Conservation (phyloP, 805 yeast genomes). For the Tanozyma kutaoensis region DNA sequence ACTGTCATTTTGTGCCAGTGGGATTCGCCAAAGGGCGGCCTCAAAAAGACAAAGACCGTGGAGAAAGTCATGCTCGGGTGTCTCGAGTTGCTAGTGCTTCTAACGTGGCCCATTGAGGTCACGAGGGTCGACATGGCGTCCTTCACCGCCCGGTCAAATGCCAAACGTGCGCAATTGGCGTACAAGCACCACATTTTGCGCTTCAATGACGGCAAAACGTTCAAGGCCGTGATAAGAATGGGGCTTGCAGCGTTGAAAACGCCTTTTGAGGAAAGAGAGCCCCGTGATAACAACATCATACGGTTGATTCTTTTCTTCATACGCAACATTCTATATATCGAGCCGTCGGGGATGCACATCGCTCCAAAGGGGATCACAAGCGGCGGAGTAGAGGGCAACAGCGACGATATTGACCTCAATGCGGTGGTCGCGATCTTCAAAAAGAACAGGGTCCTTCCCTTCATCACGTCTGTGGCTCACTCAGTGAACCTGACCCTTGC, state of each 20-base stretch:
- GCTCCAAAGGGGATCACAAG: constrained; percentile 24
- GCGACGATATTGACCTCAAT: constrained; percentile 59
- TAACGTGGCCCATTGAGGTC: constrained; percentile 79
- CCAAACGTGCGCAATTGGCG: constrained; percentile 33
- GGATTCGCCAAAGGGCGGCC: constrained; percentile 31
- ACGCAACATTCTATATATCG: constrained; percentile 68
- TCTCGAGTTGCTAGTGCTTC: constrained; percentile 66
- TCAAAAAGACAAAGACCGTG: constrained; percentile 11
- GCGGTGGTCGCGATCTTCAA: constrained; percentile 45
- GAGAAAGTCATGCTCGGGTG: constrained; percentile 60
- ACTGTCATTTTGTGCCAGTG: constrained; percentile 63
- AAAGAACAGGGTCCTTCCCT: constrained; percentile 59
- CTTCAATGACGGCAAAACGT: constrained; percentile 43
- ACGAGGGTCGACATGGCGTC: constrained; percentile 30
- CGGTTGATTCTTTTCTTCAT: constrained; percentile 61
- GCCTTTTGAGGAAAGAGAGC: constrained; percentile 41
- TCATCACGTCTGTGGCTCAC: constrained; percentile 59
- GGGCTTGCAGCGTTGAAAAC: constrained; percentile 48
- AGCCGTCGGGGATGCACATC: constrained; percentile 48
- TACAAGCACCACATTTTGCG: constrained; percentile 62
- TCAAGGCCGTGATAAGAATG: constrained; percentile 58
- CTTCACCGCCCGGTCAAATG: constrained; percentile 47
- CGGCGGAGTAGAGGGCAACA: constrained; percentile 37
- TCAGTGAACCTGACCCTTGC: constrained; percentile 55
- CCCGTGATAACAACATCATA: constrained; percentile 60